Evolutionary conservation across 2,329 filamentous ascomycete genomes (phyloP).

Genomic region (Trichoderma citrinoviride): DNA sequence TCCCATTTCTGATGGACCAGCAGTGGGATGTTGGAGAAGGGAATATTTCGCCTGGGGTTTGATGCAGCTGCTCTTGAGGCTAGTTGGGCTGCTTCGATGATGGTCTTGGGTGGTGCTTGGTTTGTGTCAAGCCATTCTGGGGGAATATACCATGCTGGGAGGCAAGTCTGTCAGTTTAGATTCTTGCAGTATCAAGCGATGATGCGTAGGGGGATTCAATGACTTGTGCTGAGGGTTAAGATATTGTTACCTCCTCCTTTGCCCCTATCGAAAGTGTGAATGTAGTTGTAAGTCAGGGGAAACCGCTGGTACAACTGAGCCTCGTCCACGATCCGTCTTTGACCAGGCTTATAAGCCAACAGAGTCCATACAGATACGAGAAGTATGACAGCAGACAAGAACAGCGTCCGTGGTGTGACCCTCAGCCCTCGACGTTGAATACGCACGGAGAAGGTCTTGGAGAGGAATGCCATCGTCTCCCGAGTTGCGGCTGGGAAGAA

Average conservation of each 20-base stretch:
- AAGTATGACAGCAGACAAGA: background rate
- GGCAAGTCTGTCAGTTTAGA: background rate
- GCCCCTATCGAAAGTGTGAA: conserved; percentile 23
- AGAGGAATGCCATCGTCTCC: background rate
- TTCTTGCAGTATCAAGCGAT: too few species aligned
- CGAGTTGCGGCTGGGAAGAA: background rate
- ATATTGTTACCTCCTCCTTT: conserved; percentile 24
- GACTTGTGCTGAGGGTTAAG: too few species aligned
- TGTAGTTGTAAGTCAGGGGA: conserved; percentile 26
- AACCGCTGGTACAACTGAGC: background rate
- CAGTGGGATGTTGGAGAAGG: conserved; percentile 28
- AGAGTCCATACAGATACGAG: background rate
- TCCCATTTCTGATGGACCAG: conserved; percentile 30
- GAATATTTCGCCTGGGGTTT: conserved; percentile 22
- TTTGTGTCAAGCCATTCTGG: conserved; percentile 24
- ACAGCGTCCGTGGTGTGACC: background rate
- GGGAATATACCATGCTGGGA: conserved; percentile 28
- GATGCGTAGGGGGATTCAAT: too few species aligned
- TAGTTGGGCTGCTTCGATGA: conserved; percentile 27
- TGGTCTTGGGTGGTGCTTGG: conserved; percentile 23
- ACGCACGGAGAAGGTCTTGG: background rate
- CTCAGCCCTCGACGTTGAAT: background rate
- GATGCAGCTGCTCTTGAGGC: conserved; percentile 22
- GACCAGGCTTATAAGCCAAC: background rate
- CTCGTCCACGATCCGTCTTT: background rate